Percentiles rank a stretch among this genome's conserved stretches.
Evolutionary conservation across 495 filamentous ascomycete species (phyloP).

Genomic region (Penicillium daleae): DNA sequence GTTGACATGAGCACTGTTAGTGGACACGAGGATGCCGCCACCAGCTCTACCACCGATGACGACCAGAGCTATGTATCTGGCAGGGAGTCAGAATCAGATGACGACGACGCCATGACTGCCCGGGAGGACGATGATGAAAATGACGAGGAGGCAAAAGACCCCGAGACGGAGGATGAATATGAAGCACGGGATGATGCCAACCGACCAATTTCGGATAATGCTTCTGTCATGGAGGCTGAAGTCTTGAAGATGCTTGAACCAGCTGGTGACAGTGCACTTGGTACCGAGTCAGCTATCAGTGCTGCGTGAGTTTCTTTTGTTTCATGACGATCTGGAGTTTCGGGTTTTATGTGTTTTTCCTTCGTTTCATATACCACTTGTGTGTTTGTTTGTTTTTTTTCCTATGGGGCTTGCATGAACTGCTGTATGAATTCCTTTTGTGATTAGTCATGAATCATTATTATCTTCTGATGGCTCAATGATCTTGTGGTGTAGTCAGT

Average conservation of each 20-base stretch:
- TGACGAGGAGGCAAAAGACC: slow-evolving; percentile 19
- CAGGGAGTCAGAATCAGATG: slow-evolving; percentile 15
- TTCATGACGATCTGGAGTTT: slow-evolving; percentile 21
- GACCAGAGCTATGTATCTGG: slow-evolving; percentile 7
- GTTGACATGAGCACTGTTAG: slow-evolving; percentile 27
- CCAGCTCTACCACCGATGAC: not conserved
- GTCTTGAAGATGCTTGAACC: slow-evolving; percentile 36
- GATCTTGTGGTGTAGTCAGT: not conserved
- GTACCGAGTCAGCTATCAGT: slow-evolving; percentile 44
- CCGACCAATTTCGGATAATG: slow-evolving; percentile 31
- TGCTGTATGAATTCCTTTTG: slow-evolving; percentile 33
- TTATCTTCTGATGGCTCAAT: slow-evolving; percentile 14
- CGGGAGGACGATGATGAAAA: slow-evolving; percentile 20
- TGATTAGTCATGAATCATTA: slow-evolving; percentile 21
- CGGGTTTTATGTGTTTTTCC: slow-evolving; percentile 18
- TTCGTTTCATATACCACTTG: slow-evolving; percentile 38
- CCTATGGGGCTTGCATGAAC: slow-evolving; percentile 27
- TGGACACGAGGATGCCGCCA: slow-evolving; percentile 10
- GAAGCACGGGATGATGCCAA: slow-evolving; percentile 15
- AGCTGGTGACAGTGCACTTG: slow-evolving; percentile 50
- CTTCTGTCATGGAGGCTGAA: slow-evolving; percentile 37
- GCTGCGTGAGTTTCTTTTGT: slow-evolving; percentile 24
- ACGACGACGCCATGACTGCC: slow-evolving; percentile 23
- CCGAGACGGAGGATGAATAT: slow-evolving; percentile 21
- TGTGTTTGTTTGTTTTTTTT: slow-evolving; percentile 14